Percentiles rank a stretch among this genome's conserved stretches.
Conservation (phyloP, 371 early-diverging fungal species). For the Choanephora cucurbitarum region DNA sequence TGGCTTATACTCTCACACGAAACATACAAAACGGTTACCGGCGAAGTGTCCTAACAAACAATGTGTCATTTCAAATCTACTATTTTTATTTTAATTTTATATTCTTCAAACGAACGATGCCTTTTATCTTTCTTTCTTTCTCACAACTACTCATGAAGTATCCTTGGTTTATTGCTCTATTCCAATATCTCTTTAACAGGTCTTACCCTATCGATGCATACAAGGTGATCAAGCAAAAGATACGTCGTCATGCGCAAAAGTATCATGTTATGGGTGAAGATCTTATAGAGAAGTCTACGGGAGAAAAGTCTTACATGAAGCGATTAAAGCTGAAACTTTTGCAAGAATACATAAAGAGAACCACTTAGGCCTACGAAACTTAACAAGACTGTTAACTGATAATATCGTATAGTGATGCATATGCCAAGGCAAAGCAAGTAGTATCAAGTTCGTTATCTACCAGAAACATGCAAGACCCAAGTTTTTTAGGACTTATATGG, state of each 20-base stretch:
- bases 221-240: not conserved
- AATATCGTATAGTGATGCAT: not conserved
- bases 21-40: not conserved
- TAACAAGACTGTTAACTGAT: not conserved
- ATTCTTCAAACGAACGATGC: not conserved
- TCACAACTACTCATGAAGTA: not conserved
- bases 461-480: not conserved
- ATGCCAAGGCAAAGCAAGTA: not conserved
- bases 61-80: not conserved
- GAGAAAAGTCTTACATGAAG: constrained; percentile 14
- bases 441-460: not conserved
- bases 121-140: not conserved
- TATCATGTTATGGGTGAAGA: constrained; percentile 7
- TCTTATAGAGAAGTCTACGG: not conserved
- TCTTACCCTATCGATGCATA: constrained; percentile 8
- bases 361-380: constrained; percentile 3
- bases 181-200: constrained; percentile 2
- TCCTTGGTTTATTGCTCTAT: constrained; percentile 3
- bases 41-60: not conserved
- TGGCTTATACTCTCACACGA: not conserved
- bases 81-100: not conserved
- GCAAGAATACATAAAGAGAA: constrained; percentile 2
- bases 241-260: constrained; percentile 9
- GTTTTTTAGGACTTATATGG: not conserved
- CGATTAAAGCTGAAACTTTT: not conserved